phyloP scores from a whole-genome alignment of 495 filamentous ascomycete genomes.

The Aspergillus bertholletiae region DNA sequence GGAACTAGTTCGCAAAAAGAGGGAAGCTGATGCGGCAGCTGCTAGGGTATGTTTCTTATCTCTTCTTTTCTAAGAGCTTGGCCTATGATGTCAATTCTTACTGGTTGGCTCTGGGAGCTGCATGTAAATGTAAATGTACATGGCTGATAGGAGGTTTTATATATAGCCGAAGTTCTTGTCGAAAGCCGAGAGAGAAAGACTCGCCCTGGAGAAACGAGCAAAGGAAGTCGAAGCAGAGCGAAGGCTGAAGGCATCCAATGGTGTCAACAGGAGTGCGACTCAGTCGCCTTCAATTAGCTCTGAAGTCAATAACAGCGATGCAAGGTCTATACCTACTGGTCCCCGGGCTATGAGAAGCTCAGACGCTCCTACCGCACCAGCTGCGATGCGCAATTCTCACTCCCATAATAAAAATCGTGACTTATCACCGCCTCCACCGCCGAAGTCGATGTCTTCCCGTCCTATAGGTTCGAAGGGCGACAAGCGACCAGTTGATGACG shows the following conservation, averaged over 20 bases:
- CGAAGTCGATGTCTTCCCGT: conserved; percentile 38
- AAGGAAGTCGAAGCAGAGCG: conserved; percentile 78
- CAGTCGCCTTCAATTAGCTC: conserved; percentile 8
- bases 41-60: conserved; percentile 54
- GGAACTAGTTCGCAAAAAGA: conserved; percentile 74
- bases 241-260: conserved; percentile 34
- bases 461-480: conserved; percentile 38
- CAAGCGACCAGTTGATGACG: conserved; percentile 45
- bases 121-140: background rate
- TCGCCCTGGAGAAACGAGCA: conserved; percentile 78
- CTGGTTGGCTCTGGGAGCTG: background rate
- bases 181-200: conserved; percentile 80
- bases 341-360: conserved; percentile 69
- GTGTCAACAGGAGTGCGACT: conserved; percentile 22
- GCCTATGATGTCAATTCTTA: background rate
- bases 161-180: conserved; percentile 84
- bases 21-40: conserved; percentile 72
- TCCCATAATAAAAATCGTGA: conserved; percentile 46
- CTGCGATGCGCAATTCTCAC: conserved; percentile 44
- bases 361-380: conserved; percentile 51
- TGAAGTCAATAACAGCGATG: conserved; percentile 21
- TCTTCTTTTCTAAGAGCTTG: background rate
- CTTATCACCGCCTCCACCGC: conserved; percentile 51
- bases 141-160: conserved; percentile 20
- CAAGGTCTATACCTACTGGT: conserved; percentile 63